Evolutionary conservation across 345 rosid genomes (phyloP).

Genomic region (Diplotaxis tenuifolia): DNA sequence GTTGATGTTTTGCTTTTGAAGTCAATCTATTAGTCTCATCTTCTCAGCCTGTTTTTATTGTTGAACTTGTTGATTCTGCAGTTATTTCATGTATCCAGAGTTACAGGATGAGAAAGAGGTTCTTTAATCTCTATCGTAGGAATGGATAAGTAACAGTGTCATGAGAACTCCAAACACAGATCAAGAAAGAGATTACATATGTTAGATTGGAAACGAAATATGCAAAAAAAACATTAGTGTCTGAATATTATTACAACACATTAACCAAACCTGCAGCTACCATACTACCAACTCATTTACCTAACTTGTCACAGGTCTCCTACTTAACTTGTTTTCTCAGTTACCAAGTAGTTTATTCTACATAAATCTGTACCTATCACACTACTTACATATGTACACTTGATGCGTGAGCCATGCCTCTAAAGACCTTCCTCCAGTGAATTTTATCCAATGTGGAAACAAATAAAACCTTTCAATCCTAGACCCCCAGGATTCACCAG

Average conservation of each 20-base stretch:
- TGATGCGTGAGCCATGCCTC: conserved; percentile 25
- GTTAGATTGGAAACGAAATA: conserved; percentile 17
- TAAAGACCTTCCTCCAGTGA: no score
- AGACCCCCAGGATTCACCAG: conserved; percentile 6
- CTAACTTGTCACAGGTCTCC: conserved; percentile 27
- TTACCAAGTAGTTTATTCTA: conserved; percentile 26
- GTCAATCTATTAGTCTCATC: conserved; percentile 16
- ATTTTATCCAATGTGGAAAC: not conserved
- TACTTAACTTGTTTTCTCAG: conserved; percentile 15
- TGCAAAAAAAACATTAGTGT: conserved; percentile 23
- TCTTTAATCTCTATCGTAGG: not conserved
- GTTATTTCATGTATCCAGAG: not conserved
- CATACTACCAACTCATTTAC: conserved; percentile 10
- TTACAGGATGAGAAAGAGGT: not conserved
- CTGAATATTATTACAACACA: conserved; percentile 27
- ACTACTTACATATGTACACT: conserved; percentile 61
- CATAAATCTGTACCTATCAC: conserved; percentile 44
- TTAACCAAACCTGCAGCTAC: conserved; percentile 39
- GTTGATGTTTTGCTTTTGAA: conserved; percentile 9
- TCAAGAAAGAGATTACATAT: conserved; percentile 8
- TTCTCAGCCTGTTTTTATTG: not conserved
- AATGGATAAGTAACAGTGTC: not conserved
- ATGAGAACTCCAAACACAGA: not conserved
- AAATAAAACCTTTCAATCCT: conserved; percentile 1
- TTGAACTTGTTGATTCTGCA: not conserved